Conservation (phyloP, 208 protist genomes). For the Wallacemonas rigidus region DNA sequence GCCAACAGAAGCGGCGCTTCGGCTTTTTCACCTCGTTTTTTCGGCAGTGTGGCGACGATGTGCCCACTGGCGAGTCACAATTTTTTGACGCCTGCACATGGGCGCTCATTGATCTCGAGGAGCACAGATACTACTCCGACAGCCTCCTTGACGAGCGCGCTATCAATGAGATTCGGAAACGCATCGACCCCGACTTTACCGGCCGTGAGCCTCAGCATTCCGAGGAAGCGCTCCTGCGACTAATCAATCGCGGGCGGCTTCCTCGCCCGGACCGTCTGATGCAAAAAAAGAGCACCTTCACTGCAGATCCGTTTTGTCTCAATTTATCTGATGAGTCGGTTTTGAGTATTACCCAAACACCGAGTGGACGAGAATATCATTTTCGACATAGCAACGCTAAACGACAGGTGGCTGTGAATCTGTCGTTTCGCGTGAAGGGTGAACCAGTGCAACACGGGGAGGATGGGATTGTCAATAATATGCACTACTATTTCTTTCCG, state of each 20-base stretch:
- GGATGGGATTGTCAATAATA: constrained; percentile 45
- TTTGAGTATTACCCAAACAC: constrained; percentile 20
- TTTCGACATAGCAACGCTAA: constrained; percentile 31
- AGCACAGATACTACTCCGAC: constrained; percentile 56
- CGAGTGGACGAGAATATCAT: constrained; percentile 25
- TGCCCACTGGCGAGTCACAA: constrained; percentile 12
- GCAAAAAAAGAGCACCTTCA: constrained; percentile 23
- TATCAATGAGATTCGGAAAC: constrained; percentile 26
- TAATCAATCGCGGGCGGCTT: constrained; percentile 35
- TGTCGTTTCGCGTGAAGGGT: constrained; percentile 28
- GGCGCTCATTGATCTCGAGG: constrained; percentile 49
- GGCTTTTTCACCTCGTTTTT: constrained; percentile 65
- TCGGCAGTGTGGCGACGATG: constrained; percentile 31
- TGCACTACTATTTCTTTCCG: constrained; percentile 67
- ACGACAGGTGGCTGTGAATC: constrained; percentile 29
- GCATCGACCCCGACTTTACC: constrained; percentile 25
- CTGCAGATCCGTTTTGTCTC: constrained; percentile 30
- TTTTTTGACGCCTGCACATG: constrained; percentile 52
- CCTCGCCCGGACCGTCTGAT: constrained; percentile 44
- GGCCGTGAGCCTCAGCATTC: constrained; percentile 19
- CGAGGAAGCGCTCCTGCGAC: constrained; percentile 33
- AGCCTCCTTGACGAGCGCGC: constrained; percentile 38
- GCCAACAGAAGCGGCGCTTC: constrained; percentile 25
- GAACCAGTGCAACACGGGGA: constrained; percentile 32
- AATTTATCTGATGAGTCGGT: constrained; percentile 35